Percentiles rank a stretch among this genome's conserved stretches.
Evolutionary conservation across 129 eudicot species (phyloP).

Genomic region (Centella asiatica): DNA sequence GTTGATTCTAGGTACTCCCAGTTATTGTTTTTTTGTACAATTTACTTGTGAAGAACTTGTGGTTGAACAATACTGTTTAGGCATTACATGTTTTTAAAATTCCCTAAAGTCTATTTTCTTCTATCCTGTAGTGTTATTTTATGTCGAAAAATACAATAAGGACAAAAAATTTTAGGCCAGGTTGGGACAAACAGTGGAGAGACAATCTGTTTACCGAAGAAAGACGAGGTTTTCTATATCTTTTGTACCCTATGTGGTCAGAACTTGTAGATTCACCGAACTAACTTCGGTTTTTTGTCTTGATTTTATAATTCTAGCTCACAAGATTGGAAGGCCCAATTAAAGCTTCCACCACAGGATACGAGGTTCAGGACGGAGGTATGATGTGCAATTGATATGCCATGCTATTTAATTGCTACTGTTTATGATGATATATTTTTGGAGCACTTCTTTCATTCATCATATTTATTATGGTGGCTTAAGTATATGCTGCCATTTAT

Average conservation of each 20-base stretch:
- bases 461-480: neutral
- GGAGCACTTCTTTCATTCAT: slow-evolving; percentile 6
- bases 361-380: slow-evolving; percentile 91
- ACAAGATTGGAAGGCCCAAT: slow-evolving; percentile 84
- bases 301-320: slow-evolving; percentile 36
- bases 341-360: slow-evolving; percentile 76
- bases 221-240: no score
- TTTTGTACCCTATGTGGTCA: no score
- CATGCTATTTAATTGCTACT: neutral
- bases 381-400: slow-evolving; percentile 11
- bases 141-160: no score
- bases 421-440: neutral
- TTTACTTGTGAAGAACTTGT: neutral
- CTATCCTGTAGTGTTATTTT: no score
- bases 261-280: neutral
- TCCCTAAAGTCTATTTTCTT: no score
- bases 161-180: no score
- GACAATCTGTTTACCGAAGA: no score
- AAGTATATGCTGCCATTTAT: no score
- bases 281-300: neutral
- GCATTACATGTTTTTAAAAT: no score
- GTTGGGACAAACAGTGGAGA: no score
- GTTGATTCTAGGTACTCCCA: slow-evolving; percentile 80
- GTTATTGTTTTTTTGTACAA: slow-evolving; percentile 7
- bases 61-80: neutral